Conservation (phyloP, 495 filamentous ascomycete species). For the Podospora pseudopauciseta region DNA sequence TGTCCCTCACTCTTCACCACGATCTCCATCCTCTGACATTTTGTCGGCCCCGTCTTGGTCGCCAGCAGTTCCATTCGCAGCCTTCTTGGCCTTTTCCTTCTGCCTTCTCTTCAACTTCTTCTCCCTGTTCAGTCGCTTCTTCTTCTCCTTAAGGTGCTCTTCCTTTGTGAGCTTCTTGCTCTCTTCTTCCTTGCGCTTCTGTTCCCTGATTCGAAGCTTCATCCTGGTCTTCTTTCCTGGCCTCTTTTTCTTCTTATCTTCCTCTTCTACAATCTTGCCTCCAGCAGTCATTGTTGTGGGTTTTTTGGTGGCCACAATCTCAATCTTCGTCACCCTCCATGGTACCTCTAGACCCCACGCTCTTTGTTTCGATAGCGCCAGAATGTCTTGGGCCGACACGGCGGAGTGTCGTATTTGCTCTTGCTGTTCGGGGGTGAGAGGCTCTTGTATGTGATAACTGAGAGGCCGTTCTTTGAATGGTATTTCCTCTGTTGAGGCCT, state of each 20-base stretch:
- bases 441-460: slow-evolving; percentile 44
- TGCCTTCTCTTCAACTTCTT: slow-evolving; percentile 51
- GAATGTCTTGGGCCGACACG: slow-evolving; percentile 44
- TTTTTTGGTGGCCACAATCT: slow-evolving; percentile 14
- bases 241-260: slow-evolving; percentile 37
- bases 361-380: slow-evolving; percentile 37
- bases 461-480: slow-evolving; percentile 32
- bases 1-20: not conserved
- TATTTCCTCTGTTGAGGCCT: slow-evolving; percentile 39
- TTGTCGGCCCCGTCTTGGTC: slow-evolving; percentile 5
- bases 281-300: not conserved
- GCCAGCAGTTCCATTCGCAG: slow-evolving; percentile 22
- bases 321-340: slow-evolving; percentile 50
- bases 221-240: slow-evolving; percentile 55
- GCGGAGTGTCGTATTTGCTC: slow-evolving; percentile 38
- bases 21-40: not conserved
- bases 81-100: slow-evolving; percentile 50
- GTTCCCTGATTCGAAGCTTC: slow-evolving; percentile 37
- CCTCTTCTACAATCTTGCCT: not conserved
- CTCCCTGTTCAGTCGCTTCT: slow-evolving; percentile 49
- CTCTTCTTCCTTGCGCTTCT: slow-evolving; percentile 29
- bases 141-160: slow-evolving; percentile 50
- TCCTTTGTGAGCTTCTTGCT: slow-evolving; percentile 35
- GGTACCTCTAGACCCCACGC: slow-evolving; percentile 53
- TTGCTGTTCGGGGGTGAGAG: slow-evolving; percentile 30